These are phyloP conservation scores for Curvularia spicifera DNA, from an alignment of 2,329 filamentous ascomycete species.

Conservation along the genomic window DNA sequence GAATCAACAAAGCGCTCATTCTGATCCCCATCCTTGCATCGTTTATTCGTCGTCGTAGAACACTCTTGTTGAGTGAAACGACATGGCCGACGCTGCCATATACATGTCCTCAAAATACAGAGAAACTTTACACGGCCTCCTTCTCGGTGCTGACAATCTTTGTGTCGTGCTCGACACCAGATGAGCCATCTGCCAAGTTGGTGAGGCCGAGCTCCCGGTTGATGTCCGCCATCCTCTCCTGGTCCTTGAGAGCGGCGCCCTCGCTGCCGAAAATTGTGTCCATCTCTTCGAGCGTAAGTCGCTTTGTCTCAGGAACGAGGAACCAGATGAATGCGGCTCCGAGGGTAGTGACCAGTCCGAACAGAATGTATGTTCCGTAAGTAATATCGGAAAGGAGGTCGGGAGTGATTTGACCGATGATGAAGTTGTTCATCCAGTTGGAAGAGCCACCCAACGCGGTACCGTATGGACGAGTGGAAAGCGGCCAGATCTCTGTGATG, in stretches of 20 bases:
- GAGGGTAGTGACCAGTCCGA: constrained; percentile 68
- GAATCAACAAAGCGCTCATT: background rate
- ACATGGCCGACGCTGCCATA: background rate
- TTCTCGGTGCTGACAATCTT: constrained; percentile 25
- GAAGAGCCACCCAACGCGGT: constrained; percentile 67
- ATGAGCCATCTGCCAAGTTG: constrained; percentile 21
- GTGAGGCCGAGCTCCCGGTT: constrained; percentile 71
- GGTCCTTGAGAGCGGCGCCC: constrained; percentile 69
- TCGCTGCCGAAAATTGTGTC: constrained; percentile 72
- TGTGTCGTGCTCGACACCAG: constrained; percentile 12
- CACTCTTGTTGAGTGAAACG: background rate
- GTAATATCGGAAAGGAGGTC: constrained; percentile 69
- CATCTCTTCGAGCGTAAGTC: constrained; percentile 62
- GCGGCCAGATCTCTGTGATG: constrained; percentile 70
- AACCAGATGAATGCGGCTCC: constrained; percentile 64
- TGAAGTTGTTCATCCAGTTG: constrained; percentile 61
- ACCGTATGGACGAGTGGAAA: constrained; percentile 71
- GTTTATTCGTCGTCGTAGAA: background rate
- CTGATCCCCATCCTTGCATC: background rate
- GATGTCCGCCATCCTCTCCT: constrained; percentile 74
- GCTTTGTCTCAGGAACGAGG: constrained; percentile 62
- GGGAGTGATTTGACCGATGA: constrained; percentile 73
- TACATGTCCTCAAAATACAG: background rate
- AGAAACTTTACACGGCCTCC: constrained; percentile 8
- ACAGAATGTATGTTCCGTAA: constrained; percentile 76